Evolutionary conservation across 2,329 filamentous ascomycete species (phyloP), one percentile per base, ranked within the genome.

Genomic region (Trichothecium sympodiale): DNA sequence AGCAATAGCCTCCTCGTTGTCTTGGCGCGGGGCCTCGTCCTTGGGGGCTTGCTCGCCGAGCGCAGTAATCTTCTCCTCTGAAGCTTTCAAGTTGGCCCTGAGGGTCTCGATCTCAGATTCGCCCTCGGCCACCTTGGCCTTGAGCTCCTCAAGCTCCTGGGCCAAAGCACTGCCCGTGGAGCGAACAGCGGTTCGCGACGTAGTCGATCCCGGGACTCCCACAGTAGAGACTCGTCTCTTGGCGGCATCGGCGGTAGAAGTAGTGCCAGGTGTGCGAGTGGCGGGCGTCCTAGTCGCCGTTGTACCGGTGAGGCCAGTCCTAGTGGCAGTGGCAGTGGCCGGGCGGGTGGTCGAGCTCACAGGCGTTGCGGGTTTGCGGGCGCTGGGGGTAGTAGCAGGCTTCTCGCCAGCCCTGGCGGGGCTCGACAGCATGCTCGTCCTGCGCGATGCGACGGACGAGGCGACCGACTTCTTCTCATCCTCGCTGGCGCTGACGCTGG

Each of bases 61-160:
- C 43, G 72, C 64, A 3, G 63, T 50, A 36, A 79, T 62, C 46
- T 69, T 77, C 34, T 66, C 67, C 47, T 77, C 61, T 1, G 71
- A 74, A 8, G 65, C 55, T 38, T 65, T 57, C 33, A 80, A 65
- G 45, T 79, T 68, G 5, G 62, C 59, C 51, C 72, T 74, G 20
- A 80, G 63, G 10, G 67, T 55, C 36, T 69, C 64, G 8, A 79
- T 69, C 47, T 77, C 70, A 6, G 64, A 53, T 47, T 79, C 73
- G 42, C 71, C 74, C 23, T 71, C 64, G 4, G 63, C 60, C 16
- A 80, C 60, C 54, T 77, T 77, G 7, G 61, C 53, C 58, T 74
- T 79, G 30, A 80, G 61, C 31, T 74, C 67, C 34, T 79, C 74
- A 4, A 73, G 57, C 46, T 75, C 73, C 55, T 74, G 77, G 15